Evolutionary conservation across 495 filamentous ascomycete species (phyloP), one percentile per base, ranked within the genome.

Genomic region (Aspergillus nanangensis): DNA sequence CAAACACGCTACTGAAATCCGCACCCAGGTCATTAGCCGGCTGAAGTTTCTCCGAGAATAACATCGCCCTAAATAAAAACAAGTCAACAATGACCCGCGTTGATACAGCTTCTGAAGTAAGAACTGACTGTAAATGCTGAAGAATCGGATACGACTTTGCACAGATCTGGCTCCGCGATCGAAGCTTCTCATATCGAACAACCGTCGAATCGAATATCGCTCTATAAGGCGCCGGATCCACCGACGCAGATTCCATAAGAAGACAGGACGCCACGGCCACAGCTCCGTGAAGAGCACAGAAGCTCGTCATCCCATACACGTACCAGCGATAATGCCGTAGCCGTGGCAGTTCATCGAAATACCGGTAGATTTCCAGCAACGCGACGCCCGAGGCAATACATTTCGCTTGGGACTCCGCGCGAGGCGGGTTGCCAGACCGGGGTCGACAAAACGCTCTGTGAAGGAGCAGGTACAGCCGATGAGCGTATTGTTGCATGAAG

Each of bases 201-300:
- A 43, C 40, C 3, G 40, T 17, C 25, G 40, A 24, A 32, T 5
- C 23, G 5, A 43, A 43, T 3, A 11, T 18, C n/a, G 11, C 14
- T n/a, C 38, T 13, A 27, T 43, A 43, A 3, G 22, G 20, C 25
- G 40, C 4, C 1, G 40, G 21, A 14, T 43, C 40, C 11, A 23
- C 4, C 2, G 8, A 7, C 18, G 5, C 25, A 11, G 22, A 14
- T 11, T 18, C 4, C 11, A 14, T 25, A 7, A 43, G 24, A 0
- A 43, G 17, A 27, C 40, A 43, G 9, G 40, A 43, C 24, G 40
- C 40, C 24, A 43, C 18, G 11, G 24, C 40, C 22, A 43, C 24
- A 9, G 40, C 40, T 8, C 40, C 40, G 20, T 43, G 40, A 9
- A 43, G 22, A n/a, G 40, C 40, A 32, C 25, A 31, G 24, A 43